These are phyloP conservation scores for Wickerhamomyces queroliae DNA, from an alignment of 805 yeast genomes.

Conservation along the genomic window DNA sequence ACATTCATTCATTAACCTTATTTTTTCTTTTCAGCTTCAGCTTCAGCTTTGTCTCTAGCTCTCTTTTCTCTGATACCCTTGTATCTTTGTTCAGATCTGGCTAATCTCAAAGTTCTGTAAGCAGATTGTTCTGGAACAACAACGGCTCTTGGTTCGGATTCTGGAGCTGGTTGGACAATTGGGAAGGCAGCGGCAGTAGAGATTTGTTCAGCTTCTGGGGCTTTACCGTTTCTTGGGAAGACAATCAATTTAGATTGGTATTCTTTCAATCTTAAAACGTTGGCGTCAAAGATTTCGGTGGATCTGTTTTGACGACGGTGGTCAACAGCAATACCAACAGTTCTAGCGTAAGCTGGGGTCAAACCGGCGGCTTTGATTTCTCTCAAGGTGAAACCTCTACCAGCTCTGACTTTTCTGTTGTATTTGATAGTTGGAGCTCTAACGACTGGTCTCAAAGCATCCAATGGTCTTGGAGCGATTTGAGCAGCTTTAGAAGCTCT, in stretches of 20 bases:
- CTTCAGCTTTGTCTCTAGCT: conserved; percentile 95
- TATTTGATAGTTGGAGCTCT: conserved; percentile 98
- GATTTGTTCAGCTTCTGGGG: conserved; percentile 76
- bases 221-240: conserved; percentile 88
- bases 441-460: conserved; percentile 93
- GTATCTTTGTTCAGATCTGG: conserved; percentile 91
- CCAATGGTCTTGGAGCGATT: conserved; percentile 97
- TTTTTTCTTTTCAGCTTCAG: conserved; percentile 99
- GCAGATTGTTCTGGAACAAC: conserved; percentile 64
- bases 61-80: conserved; percentile 97
- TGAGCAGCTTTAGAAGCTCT: conserved; percentile 92
- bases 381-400: conserved; percentile 98
- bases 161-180: conserved; percentile 71
- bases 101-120: conserved; percentile 91
- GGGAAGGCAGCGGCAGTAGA: conserved; percentile 83
- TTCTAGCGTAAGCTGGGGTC: conserved; percentile 92
- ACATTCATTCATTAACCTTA: conserved; percentile 34
- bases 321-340: conserved; percentile 98
- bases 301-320: conserved; percentile 99
- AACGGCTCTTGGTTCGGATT: conserved; percentile 84
- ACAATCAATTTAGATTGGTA: conserved; percentile 94
- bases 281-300: conserved; percentile 88
- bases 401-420: conserved; percentile 99
- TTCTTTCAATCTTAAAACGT: conserved; percentile 95
- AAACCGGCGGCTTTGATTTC: conserved; percentile 98